These are phyloP conservation scores for Cotoneaster glaucophyllus DNA, from an alignment of 306 rosid species.

Conservation along the genomic window DNA sequence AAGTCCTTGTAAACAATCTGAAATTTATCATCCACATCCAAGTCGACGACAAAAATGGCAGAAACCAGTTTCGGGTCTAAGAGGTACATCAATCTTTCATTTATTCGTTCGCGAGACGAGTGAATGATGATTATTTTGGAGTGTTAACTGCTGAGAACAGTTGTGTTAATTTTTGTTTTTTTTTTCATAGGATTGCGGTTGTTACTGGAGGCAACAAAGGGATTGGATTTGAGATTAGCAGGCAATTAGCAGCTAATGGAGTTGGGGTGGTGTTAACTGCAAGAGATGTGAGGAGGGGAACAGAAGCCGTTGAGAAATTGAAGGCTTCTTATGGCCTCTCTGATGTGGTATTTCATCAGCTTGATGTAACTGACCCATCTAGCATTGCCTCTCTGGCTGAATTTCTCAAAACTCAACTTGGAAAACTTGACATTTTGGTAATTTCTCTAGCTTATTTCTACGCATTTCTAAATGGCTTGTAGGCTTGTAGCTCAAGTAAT, in stretches of 20 bases:
- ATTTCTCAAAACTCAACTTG: not conserved
- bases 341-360: not conserved
- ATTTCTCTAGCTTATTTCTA: not conserved
- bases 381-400: conserved; percentile 4
- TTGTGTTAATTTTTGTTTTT: not conserved
- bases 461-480: too few species aligned
- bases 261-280: conserved; percentile 7
- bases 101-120: too few species aligned
- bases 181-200: conserved; percentile 8
- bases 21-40: not conserved
- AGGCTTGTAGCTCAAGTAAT: too few species aligned
- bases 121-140: too few species aligned
- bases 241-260: conserved; percentile 7
- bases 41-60: not conserved
- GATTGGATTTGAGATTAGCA: conserved; percentile 13
- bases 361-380: not conserved
- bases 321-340: not conserved
- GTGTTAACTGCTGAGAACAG: too few species aligned
- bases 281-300: conserved; percentile 5
- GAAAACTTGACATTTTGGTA: conserved; percentile 11
- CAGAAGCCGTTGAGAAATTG: conserved; percentile 2
- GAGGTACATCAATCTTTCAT: not conserved
- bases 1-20: not conserved
- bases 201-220: conserved; percentile 22
- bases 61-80: not conserved